Evolutionary conservation across 176 grass and related monocot genomes (phyloP).

Genomic region (Alloteropsis semialata): DNA sequence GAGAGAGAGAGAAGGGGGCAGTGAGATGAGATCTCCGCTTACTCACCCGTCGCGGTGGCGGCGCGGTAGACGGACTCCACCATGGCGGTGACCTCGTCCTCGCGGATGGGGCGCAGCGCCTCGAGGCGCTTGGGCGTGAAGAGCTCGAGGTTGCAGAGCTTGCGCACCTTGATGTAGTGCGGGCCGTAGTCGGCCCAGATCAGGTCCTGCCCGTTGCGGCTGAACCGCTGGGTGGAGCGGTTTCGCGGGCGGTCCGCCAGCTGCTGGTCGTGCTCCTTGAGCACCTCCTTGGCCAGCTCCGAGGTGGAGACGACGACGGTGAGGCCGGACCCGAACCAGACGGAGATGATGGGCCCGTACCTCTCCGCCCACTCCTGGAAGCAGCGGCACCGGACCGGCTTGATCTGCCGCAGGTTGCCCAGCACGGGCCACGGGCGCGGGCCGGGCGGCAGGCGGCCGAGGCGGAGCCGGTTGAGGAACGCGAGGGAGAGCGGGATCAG

Average conservation of each 20-base stretch:
- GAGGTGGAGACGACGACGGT: slow-evolving; percentile 71
- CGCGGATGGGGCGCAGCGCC: slow-evolving; percentile 68
- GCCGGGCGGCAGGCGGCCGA: slow-evolving; percentile 56
- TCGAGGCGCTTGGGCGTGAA: slow-evolving; percentile 76
- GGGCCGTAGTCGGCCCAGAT: slow-evolving; percentile 91
- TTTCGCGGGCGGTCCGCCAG: slow-evolving; percentile 65
- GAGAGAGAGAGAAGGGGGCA: neutral
- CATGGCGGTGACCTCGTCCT: slow-evolving; percentile 90
- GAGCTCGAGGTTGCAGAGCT: slow-evolving; percentile 92
- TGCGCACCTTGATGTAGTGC: slow-evolving; percentile 91
- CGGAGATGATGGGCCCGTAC: slow-evolving; percentile 68
- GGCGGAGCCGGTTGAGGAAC: slow-evolving; percentile 35
- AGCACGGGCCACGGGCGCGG: slow-evolving; percentile 70
- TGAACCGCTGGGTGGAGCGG: slow-evolving; percentile 67
- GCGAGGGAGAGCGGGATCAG: slow-evolving; percentile 42
- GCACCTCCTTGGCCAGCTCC: slow-evolving; percentile 67
- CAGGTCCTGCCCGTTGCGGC: slow-evolving; percentile 77
- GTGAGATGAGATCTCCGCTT: neutral
- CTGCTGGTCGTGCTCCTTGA: slow-evolving; percentile 81
- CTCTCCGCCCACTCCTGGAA: slow-evolving; percentile 68
- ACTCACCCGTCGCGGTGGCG: slow-evolving; percentile 44
- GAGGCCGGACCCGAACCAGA: slow-evolving; percentile 75
- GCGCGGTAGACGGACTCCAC: slow-evolving; percentile 67
- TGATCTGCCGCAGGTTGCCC: slow-evolving; percentile 77
- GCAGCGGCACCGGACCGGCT: slow-evolving; percentile 68